Percentiles rank a stretch among this genome's conserved stretches.
Conservation (phyloP, 2,329 filamentous ascomycete species). For the Colletotrichum magnum region DNA sequence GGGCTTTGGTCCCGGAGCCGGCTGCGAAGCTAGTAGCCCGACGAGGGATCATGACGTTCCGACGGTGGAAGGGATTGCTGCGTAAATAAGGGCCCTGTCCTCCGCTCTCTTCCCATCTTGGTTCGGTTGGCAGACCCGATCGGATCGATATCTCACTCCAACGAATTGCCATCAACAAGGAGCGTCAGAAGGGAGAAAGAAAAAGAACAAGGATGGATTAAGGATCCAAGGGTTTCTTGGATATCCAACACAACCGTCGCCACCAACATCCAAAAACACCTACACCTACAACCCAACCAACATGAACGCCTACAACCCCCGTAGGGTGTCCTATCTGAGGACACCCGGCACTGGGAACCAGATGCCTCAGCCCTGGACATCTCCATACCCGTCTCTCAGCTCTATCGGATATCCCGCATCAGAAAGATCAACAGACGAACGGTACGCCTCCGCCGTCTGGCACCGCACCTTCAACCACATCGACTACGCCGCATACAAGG, state of each 20-base stretch:
- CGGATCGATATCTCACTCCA: no score
- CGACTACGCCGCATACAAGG: conserved; percentile 37
- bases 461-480: conserved; percentile 36
- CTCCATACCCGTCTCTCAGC: conserved; percentile 36
- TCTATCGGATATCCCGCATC: conserved; percentile 34
- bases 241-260: background rate
- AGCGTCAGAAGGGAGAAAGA: background rate
- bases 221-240: background rate
- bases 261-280: background rate
- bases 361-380: conserved; percentile 11
- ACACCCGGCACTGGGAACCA: conserved; percentile 14
- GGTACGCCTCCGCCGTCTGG: conserved; percentile 30
- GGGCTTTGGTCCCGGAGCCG: conserved; percentile 22
- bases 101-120: fast-evolving
- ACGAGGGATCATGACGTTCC: conserved; percentile 25
- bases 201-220: conserved; percentile 18
- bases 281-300: background rate
- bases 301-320: conserved; percentile 40
- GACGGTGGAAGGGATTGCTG: background rate
- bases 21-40: conserved; percentile 19
- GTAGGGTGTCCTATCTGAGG: conserved; percentile 37
- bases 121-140: background rate
- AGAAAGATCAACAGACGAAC: conserved; percentile 19
- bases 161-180: background rate
- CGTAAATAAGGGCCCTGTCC: conserved; percentile 37